Evolutionary conservation across 2,329 filamentous ascomycete species (phyloP).

Genomic region (Trichoderma polysporum): DNA sequence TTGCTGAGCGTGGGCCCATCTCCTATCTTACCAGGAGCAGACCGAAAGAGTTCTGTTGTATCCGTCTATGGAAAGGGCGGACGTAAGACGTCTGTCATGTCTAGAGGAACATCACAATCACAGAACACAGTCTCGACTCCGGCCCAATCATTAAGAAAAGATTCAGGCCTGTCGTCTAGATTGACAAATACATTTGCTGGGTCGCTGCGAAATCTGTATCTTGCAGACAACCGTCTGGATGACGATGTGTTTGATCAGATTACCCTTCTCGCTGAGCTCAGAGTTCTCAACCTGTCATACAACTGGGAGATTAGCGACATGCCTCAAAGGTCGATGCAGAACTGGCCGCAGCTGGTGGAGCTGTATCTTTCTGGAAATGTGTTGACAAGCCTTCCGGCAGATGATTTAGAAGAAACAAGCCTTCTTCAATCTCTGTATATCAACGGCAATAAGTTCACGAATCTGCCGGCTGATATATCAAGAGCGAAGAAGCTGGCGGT

Average conservation of each 20-base stretch:
- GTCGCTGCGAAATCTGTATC: conserved; percentile 77
- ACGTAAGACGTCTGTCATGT: conserved; percentile 82
- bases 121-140: conserved; percentile 49
- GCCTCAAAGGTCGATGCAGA: conserved; percentile 81
- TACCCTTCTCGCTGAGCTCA: conserved; percentile 75
- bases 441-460: conserved; percentile 97
- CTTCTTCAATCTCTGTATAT: conserved; percentile 87
- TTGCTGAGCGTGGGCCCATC: conserved; percentile 74
- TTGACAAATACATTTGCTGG: conserved; percentile 84
- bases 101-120: conserved; percentile 51
- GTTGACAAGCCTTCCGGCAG: conserved; percentile 83
- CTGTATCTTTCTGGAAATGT: conserved; percentile 95
- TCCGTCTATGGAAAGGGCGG: conserved; percentile 76
- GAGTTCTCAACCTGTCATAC: conserved; percentile 90
- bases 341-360: conserved; percentile 87
- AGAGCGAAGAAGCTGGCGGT: conserved; percentile 90
- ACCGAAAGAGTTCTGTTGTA: conserved; percentile 80
- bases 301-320: conserved; percentile 87
- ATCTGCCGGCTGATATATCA: conserved; percentile 89
- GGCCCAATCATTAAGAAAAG: conserved; percentile 69
- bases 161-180: conserved; percentile 80
- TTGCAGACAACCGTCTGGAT: conserved; percentile 91
- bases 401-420: conserved; percentile 89
- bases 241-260: conserved; percentile 96
- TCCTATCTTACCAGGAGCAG: conserved; percentile 57